A percentile compares a stretch with the other conserved stretches of the same genome.
Conservation (phyloP, 1,284 basidiomycete genomes). For the Cryptococcus hybrid region DNA sequence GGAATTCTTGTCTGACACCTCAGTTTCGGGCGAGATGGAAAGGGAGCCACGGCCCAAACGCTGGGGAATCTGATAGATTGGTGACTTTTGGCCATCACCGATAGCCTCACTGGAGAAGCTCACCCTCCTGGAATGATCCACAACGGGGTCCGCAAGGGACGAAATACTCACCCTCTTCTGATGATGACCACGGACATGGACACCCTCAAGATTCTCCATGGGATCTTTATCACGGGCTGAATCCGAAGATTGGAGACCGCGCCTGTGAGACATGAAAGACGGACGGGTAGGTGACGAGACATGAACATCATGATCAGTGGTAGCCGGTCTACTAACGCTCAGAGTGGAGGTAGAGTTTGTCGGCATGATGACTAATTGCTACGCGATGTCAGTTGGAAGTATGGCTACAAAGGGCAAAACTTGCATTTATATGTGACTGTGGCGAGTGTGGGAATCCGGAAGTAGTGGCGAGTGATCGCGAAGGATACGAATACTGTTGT, state of each 20-base stretch:
- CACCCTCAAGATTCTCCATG: not conserved
- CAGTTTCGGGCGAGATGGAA: not conserved
- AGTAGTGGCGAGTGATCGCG: not conserved
- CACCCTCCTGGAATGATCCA: constrained; percentile 5
- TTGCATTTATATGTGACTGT: not conserved
- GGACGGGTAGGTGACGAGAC: too few species aligned
- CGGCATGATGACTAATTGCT: too few species aligned
- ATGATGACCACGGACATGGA: not conserved
- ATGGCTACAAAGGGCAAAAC: too few species aligned
- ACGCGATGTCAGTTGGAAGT: too few species aligned
- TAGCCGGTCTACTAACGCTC: too few species aligned
- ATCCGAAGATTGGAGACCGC: too few species aligned
- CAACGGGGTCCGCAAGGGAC: constrained; percentile 5
- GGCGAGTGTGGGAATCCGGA: not conserved
- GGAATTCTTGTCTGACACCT: not conserved
- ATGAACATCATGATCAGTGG: too few species aligned
- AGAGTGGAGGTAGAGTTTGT: too few species aligned
- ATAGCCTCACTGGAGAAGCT: constrained; percentile 8
- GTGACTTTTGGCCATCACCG: constrained; percentile 10
- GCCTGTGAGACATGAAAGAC: too few species aligned
- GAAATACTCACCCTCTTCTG: constrained; percentile 14
- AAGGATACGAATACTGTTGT: too few species aligned
- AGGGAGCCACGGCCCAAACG: constrained; percentile 1
- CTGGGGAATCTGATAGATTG: constrained; percentile 15
- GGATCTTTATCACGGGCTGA: too few species aligned